Conservation (phyloP, 2,329 filamentous ascomycete genomes). For the Myotisia sp. region DNA sequence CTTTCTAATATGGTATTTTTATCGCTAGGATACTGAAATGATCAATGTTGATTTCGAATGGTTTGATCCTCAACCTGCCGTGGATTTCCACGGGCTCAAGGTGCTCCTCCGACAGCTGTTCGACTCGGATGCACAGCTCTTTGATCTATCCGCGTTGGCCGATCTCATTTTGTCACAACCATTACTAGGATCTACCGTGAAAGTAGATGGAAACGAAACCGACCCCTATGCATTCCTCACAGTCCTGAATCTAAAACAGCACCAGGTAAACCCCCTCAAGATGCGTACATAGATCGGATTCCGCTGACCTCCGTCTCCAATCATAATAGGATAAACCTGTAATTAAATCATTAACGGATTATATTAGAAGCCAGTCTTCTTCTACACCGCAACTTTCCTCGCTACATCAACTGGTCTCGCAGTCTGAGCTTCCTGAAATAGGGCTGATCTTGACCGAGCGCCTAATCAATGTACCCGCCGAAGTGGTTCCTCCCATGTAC, state of each 20-base stretch:
- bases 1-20: background rate
- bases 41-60: slow-evolving; percentile 96
- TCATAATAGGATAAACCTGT: slow-evolving; percentile 47
- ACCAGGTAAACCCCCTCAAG: slow-evolving; percentile 35
- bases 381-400: slow-evolving; percentile 42
- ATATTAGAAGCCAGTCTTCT: slow-evolving; percentile 46
- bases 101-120: slow-evolving; percentile 79
- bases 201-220: slow-evolving; percentile 85
- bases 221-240: slow-evolving; percentile 91
- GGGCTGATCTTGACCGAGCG: slow-evolving; percentile 84
- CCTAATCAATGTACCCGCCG: slow-evolving; percentile 89
- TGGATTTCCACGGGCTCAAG: slow-evolving; percentile 94
- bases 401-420: slow-evolving; percentile 44
- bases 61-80: slow-evolving; percentile 81
- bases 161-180: slow-evolving; percentile 80
- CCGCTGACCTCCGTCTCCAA: background rate
- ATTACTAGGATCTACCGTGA: slow-evolving; percentile 82
- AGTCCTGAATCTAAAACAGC: slow-evolving; percentile 66
- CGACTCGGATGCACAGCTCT: slow-evolving; percentile 70
- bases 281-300: background rate
- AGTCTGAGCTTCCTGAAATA: slow-evolving; percentile 45
- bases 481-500: slow-evolving; percentile 88
- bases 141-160: slow-evolving; percentile 74
- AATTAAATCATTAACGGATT: slow-evolving; percentile 55
- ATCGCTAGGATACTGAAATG: slow-evolving; percentile 63